Base-by-base conservation (phyloP, 2,329 filamentous ascomycete species). In the Botrytis sinoallii region DNA sequence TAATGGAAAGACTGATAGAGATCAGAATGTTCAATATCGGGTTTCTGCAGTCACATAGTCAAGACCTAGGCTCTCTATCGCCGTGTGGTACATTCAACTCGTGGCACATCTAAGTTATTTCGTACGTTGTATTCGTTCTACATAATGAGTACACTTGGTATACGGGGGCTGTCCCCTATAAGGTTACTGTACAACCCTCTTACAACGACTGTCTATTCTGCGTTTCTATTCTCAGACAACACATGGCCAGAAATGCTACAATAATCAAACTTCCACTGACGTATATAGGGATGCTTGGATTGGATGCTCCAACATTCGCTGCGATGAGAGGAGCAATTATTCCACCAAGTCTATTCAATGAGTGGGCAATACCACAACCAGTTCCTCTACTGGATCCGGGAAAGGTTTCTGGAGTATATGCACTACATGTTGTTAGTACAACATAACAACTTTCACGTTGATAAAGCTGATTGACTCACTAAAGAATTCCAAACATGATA, bases 351-450 rank as follows among this genome's bases (percentile, higher is more conserved):
- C 92, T 85, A 81, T 93, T 94, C 75, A 93, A 81, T 79, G 92
- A 92, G 79, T 89, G 92, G 35, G 90, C 89, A 66, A 94, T 90
- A 60, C 92, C 92, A 0, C 89, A 92, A 9, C 91, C 92, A 0
- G 91, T 92, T 8, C 92, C 92, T 46, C 92, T 85, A 35, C 91
- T 88, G 0, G 91, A 90, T 0, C 91, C 90, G 0, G 92, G 91
- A 82, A 94, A 93, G 42, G 93, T 88, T 79, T 94, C 92, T 0
- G 92, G 92, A 0, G 92, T 93, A 80, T 93, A 94, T 12, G 91
- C 90, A 80, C 70, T 72, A 25, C 29, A 57, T n/a, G 14, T 42
- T 44, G 46, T 72, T 44, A 72, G 60, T 57, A 72, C n/a, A 35
- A 59, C 46, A 35, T 22, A 32, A 22, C 25, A 57, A 57, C 1